A percentile compares a stretch with the other conserved stretches of the same genome.
These are phyloP conservation scores for Cyclotella baltica DNA, from an alignment of 108 stramenopile genomes.

Conservation along the genomic window DNA sequence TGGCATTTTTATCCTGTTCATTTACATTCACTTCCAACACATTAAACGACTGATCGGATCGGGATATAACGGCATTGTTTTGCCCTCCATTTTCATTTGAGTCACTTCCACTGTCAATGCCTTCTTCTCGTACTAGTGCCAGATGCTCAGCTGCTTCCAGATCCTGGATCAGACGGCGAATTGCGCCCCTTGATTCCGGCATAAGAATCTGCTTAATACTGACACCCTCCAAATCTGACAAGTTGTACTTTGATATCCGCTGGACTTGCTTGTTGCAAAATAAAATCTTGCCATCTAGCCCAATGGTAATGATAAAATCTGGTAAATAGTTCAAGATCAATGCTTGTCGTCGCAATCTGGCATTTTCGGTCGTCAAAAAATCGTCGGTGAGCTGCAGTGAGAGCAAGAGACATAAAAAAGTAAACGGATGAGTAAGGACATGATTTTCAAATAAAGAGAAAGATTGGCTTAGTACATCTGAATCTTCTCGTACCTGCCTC, in stretches of 20 bases:
- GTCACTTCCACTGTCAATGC: conserved; percentile 12
- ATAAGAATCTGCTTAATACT: conserved; percentile 65
- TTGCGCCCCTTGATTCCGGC: conserved; percentile 65
- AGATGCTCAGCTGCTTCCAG: conserved; percentile 45
- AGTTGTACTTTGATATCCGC: conserved; percentile 66
- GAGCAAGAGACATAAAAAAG: too few species aligned
- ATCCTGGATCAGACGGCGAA: conserved; percentile 61
- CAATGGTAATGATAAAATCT: conserved; percentile 76
- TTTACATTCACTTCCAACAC: conserved; percentile 44
- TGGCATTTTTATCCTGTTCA: conserved; percentile 12
- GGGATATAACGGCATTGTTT: too few species aligned
- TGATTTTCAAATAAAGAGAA: not conserved
- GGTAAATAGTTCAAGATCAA: conserved; percentile 82
- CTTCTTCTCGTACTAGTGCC: not conserved
- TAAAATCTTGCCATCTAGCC: conserved; percentile 69
- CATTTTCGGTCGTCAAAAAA: conserved; percentile 82
- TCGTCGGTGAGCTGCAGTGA: conserved; percentile 7
- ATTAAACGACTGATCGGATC: conserved; percentile 53
- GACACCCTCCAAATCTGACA: conserved; percentile 63
- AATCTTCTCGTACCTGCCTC: too few species aligned
- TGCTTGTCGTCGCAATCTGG: conserved; percentile 80
- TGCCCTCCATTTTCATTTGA: too few species aligned
- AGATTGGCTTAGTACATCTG: too few species aligned
- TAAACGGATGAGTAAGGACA: too few species aligned
- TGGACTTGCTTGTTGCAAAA: conserved; percentile 86